Conservation (phyloP, 306 rosid genomes). For the Spatholobus suberectus region DNA sequence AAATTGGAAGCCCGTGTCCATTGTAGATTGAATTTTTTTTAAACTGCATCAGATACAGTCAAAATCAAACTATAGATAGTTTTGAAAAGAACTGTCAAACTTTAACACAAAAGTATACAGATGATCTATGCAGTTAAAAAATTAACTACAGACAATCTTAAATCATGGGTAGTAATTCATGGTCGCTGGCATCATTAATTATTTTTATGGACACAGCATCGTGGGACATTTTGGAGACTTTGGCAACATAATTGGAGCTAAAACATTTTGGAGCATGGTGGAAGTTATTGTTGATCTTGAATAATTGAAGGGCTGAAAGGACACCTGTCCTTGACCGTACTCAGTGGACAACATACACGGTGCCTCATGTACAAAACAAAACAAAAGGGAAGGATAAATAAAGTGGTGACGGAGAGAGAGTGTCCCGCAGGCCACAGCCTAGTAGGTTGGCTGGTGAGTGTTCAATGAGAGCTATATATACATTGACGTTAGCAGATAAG, state of each 20-base stretch:
- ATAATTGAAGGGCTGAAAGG: slow-evolving; percentile 39
- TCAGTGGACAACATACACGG: slow-evolving; percentile 18
- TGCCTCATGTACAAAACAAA: slow-evolving; percentile 29
- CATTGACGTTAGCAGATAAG: slow-evolving; percentile 16
- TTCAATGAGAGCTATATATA: not conserved
- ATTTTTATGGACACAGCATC: not conserved
- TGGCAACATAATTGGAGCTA: not conserved
- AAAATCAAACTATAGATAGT: not conserved
- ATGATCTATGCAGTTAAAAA: not conserved
- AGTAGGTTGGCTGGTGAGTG: not conserved
- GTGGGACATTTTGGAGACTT: not conserved
- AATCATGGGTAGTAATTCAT: not conserved
- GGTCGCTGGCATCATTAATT: not conserved
- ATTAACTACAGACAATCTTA: not conserved
- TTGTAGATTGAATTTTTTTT: not conserved
- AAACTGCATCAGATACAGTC: not conserved
- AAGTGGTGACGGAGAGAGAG: slow-evolving; percentile 1
- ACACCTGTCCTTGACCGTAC: slow-evolving; percentile 66
- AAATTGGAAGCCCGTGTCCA: not conserved
- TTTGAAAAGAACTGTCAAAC: not conserved
- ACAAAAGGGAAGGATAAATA: slow-evolving; percentile 11
- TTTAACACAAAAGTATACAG: not conserved
- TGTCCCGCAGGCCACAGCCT: not conserved
- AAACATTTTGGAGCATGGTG: not conserved
- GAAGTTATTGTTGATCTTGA: not conserved